phyloP scores from a whole-genome alignment of 2,329 filamentous ascomycete species.

The Aspergillus thermomutatus region DNA sequence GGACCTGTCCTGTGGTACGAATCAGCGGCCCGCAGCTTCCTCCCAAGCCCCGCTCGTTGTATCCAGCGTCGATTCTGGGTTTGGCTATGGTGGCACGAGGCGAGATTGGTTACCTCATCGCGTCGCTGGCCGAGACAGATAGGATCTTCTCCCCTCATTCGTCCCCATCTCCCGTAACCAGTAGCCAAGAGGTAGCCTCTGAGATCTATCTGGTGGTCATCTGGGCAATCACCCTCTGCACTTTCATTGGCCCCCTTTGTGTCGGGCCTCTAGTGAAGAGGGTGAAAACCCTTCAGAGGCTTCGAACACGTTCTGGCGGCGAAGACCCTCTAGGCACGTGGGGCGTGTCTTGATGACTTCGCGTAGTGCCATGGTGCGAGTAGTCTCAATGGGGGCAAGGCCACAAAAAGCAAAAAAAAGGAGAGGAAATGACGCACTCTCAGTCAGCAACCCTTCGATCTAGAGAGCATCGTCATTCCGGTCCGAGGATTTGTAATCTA shows the following conservation, averaged over 20 bases:
- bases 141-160: conserved; percentile 41
- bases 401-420: not conserved
- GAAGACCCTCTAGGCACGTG: conserved; percentile 44
- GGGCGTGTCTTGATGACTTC: conserved; percentile 22
- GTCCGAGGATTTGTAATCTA: not conserved
- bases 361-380: not conserved
- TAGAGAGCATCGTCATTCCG: not conserved
- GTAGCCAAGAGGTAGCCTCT: conserved; percentile 19
- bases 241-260: conserved; percentile 52
- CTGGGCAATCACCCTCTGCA: conserved; percentile 58
- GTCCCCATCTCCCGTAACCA: not conserved
- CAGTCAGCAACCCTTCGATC: not conserved
- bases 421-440: not conserved
- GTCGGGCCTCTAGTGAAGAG: conserved; percentile 50
- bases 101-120: conserved; percentile 76
- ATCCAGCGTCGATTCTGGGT: conserved; percentile 65
- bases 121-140: conserved; percentile 60
- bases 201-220: conserved; percentile 53
- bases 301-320: conserved; percentile 12
- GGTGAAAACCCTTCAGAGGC: conserved; percentile 40
- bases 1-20: conserved; percentile 6
- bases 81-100: conserved; percentile 72
- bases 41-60: conserved; percentile 58
- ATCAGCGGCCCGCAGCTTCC: conserved; percentile 19
- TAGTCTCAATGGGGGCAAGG: not conserved